A percentile compares a stretch with the other conserved stretches of the same genome.
These are phyloP conservation scores for Pythium phragmitis DNA, from an alignment of 352 stramenopile species.

Conservation along the genomic window DNA sequence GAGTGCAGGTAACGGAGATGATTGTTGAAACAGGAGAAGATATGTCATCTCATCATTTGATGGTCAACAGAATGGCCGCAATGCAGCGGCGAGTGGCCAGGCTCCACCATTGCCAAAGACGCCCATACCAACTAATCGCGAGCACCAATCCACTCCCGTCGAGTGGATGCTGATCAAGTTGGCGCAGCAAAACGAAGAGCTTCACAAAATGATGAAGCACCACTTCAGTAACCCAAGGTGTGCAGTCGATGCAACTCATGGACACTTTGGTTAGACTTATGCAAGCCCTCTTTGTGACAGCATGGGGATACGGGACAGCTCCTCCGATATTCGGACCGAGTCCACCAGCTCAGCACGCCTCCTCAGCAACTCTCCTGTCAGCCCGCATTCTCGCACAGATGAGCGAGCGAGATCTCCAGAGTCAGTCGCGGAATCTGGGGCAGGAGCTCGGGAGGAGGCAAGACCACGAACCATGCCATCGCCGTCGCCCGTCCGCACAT, in stretches of 20 bases:
- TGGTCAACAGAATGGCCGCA: neutral
- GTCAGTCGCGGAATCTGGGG: neutral
- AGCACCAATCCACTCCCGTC: neutral
- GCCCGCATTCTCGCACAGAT: neutral
- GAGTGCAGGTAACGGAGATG: neutral
- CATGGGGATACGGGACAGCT: neutral
- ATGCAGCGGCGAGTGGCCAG: neutral
- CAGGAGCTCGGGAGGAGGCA: neutral
- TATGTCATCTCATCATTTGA: too few relatives aligned
- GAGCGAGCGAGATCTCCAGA: neutral
- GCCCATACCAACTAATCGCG: neutral
- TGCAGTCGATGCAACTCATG: neutral
- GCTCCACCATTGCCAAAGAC: neutral
- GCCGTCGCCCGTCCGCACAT: neutral
- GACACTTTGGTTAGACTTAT: neutral
- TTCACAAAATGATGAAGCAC: slow-evolving; percentile 18
- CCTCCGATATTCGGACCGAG: neutral
- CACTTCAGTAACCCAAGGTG: neutral
- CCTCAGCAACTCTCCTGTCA: neutral
- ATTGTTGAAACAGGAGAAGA: too few relatives aligned
- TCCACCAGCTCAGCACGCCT: neutral
- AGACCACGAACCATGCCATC: neutral
- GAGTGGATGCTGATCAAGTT: slow-evolving; percentile 22
- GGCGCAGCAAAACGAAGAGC: slow-evolving; percentile 35
- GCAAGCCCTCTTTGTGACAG: neutral